A percentile compares a stretch with the other conserved stretches of the same genome.
phyloP scores from a whole-genome alignment of 1,284 basidiomycete species.

The Volvariella surrecta region DNA sequence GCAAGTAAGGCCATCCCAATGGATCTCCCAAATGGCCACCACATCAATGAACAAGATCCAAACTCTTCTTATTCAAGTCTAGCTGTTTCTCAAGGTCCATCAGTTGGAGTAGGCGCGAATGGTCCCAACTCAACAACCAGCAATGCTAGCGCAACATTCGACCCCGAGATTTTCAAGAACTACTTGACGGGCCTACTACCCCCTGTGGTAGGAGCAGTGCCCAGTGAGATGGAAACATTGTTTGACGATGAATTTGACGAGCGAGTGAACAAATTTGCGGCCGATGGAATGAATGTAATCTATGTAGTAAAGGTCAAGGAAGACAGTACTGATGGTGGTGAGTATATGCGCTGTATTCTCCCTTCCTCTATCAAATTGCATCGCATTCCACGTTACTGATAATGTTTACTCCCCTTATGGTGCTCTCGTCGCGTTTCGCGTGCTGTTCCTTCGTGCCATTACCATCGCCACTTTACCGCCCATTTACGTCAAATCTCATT shows the following conservation, averaged over 20 bases:
- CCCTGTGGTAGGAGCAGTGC: conserved; percentile 59
- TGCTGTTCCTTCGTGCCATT: no score
- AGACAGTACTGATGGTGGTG: conserved; percentile 50
- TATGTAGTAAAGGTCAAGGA: conserved; percentile 75
- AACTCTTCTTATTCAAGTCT: no score
- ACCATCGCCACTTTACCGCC: no score
- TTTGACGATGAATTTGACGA: conserved; percentile 74
- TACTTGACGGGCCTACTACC: conserved; percentile 70
- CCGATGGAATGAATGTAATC: conserved; percentile 62
- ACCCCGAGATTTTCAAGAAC: conserved; percentile 50
- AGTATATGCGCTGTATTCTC: neutral
- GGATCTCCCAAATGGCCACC: no score
- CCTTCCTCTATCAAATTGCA: conserved; percentile 5
- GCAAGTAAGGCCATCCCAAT: no score
- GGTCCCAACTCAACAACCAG: conserved; percentile 6
- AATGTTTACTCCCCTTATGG: no score
- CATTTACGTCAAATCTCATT: no score
- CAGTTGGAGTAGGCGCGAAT: no score
- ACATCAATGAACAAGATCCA: no score
- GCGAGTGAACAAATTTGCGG: conserved; percentile 63
- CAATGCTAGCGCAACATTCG: conserved; percentile 33
- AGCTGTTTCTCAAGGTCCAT: no score
- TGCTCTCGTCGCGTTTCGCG: no score
- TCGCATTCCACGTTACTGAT: no score
- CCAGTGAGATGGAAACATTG: conserved; percentile 55